Percentiles rank a stretch among this genome's conserved stretches.
Conservation (phyloP, 441 rosid genomes). For the Flueggea neowawraea region DNA sequence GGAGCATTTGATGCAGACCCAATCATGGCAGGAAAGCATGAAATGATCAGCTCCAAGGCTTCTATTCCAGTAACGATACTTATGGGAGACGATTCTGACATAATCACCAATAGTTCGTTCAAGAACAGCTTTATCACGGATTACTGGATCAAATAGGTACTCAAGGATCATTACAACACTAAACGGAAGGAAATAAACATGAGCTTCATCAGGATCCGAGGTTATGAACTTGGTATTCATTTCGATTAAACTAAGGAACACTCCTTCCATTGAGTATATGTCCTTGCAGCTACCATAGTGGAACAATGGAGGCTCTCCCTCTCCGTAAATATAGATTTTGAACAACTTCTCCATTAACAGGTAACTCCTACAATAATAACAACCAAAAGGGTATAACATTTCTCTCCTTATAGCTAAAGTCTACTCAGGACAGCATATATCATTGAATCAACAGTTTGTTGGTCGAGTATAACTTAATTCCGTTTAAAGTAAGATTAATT, state of each 20-base stretch:
- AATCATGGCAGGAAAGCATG: conserved; percentile 70
- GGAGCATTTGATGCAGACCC: conserved; percentile 31
- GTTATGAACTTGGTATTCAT: conserved; percentile 22
- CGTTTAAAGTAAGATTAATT: too few species aligned
- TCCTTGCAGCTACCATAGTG: conserved; percentile 39
- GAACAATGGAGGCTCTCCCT: conserved; percentile 47
- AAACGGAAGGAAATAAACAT: conserved; percentile 37
- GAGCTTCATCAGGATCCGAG: conserved; percentile 30
- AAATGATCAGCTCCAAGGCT: conserved; percentile 56
- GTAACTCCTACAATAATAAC: conserved; percentile 32
- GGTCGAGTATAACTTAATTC: not conserved
- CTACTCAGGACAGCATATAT: too few species aligned
- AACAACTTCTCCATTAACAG: conserved; percentile 40
- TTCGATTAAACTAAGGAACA: conserved; percentile 37
- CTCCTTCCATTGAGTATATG: conserved; percentile 43
- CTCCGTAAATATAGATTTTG: conserved; percentile 43
- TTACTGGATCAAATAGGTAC: conserved; percentile 26
- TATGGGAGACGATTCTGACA: conserved; percentile 23
- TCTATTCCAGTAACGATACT: conserved; percentile 53
- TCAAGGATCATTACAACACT: conserved; percentile 43
- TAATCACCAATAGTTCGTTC: conserved; percentile 26
- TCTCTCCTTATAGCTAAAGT: too few species aligned
- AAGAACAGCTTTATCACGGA: conserved; percentile 20
- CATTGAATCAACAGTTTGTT: too few species aligned
- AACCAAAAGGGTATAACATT: not conserved